Conservation (phyloP, 768 basidiomycete genomes). For the Suillus occidentalis region DNA sequence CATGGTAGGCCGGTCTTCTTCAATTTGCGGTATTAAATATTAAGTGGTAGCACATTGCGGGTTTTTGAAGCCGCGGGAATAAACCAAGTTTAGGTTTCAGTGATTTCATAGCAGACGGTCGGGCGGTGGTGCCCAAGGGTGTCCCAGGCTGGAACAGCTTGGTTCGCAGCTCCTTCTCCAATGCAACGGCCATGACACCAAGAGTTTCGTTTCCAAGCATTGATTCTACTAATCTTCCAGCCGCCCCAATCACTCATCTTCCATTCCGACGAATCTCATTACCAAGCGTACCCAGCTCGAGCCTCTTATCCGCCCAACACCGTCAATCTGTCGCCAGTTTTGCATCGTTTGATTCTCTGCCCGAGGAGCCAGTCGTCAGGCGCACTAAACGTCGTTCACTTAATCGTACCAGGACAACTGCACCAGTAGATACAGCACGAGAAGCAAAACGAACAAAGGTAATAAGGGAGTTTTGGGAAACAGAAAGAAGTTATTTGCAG, state of each 20-base stretch:
- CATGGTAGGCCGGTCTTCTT: background rate
- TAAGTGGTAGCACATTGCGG: background rate
- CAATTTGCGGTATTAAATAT: background rate
- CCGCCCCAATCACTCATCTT: constrained; percentile 46
- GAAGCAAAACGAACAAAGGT: constrained; percentile 64
- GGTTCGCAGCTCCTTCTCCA: constrained; percentile 8
- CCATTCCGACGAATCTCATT: constrained; percentile 67
- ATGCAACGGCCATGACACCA: constrained; percentile 22
- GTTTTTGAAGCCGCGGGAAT: background rate
- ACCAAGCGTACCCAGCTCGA: constrained; percentile 53
- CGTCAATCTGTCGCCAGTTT: constrained; percentile 70
- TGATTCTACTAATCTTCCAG: constrained; percentile 24
- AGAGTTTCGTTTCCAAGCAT: constrained; percentile 35
- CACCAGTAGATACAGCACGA: constrained; percentile 46
- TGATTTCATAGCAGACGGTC: constrained; percentile 1
- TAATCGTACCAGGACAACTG: constrained; percentile 17
- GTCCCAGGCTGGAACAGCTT: background rate
- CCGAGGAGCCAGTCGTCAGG: constrained; percentile 44
- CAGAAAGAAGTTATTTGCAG: constrained; percentile 77
- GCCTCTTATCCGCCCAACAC: constrained; percentile 38
- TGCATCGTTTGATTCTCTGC: constrained; percentile 70
- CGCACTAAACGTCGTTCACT: constrained; percentile 36
- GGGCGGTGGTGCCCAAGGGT: background rate
- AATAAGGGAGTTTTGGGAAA: constrained; percentile 78
- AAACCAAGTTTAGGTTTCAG: constrained; percentile 2